Conservation (phyloP, 2,329 filamentous ascomycete species). For the Decorospora gaudefroyi region DNA sequence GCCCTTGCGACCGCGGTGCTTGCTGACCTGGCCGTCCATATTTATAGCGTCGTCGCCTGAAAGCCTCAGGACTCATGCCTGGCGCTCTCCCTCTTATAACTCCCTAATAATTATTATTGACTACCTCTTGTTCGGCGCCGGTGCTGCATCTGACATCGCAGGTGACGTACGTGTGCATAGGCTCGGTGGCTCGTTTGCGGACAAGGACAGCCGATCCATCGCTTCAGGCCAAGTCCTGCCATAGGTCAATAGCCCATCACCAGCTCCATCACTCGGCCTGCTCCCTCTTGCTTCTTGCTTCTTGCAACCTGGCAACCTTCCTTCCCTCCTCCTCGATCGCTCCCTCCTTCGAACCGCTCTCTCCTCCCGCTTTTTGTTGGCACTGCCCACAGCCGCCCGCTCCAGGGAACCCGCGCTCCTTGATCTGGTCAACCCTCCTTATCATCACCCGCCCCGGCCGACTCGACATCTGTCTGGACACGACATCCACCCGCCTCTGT, state of each 20-base stretch:
- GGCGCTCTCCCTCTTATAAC: slow-evolving; percentile 9
- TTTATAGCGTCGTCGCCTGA: slow-evolving; percentile 15
- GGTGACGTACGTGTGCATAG: slow-evolving; percentile 37
- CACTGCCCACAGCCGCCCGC: slow-evolving; percentile 34
- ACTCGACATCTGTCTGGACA: slow-evolving; percentile 21
- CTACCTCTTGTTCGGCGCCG: slow-evolving; percentile 17
- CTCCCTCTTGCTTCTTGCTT: slow-evolving; percentile 20
- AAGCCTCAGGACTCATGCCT: slow-evolving; percentile 13
- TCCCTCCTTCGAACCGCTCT: slow-evolving; percentile 47
- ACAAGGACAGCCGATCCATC: slow-evolving; percentile 34
- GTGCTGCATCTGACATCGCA: slow-evolving; percentile 19
- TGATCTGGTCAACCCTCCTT: slow-evolving; percentile 44
- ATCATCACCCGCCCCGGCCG: slow-evolving; percentile 31
- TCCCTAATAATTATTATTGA: slow-evolving; percentile 1
- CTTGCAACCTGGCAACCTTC: slow-evolving; percentile 18
- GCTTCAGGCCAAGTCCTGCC: slow-evolving; percentile 30
- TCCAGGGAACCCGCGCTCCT: slow-evolving; percentile 48
- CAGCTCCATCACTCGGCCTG: slow-evolving; percentile 21
- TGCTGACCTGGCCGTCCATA: slow-evolving; percentile 9
- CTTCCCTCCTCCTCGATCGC: slow-evolving; percentile 38
- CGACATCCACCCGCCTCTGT: slow-evolving; percentile 24
- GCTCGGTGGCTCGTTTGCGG: slow-evolving; percentile 36
- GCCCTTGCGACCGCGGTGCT: too few relatives aligned
- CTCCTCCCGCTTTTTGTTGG: slow-evolving; percentile 41
- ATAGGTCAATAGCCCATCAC: slow-evolving; percentile 24